phyloP scores from a whole-genome alignment of 306 rosid species.

The Cicer arietinum region DNA sequence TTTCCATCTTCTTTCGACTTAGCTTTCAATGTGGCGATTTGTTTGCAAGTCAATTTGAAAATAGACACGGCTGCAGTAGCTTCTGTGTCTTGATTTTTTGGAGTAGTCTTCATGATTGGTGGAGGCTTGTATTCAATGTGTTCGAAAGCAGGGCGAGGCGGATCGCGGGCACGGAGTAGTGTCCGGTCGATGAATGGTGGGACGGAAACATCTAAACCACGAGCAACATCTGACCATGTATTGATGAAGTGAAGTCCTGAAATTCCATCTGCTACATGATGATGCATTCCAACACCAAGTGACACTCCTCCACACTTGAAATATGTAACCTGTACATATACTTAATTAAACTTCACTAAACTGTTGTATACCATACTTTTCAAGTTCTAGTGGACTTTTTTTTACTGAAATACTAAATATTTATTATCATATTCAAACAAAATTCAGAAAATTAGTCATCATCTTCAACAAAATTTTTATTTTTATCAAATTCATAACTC shows the following conservation, averaged over 20 bases:
- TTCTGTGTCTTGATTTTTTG: conserved; percentile 42
- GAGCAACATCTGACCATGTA: conserved; percentile 91
- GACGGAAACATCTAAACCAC: conserved; percentile 71
- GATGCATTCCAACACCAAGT: conserved; percentile 92
- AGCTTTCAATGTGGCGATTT: conserved; percentile 63
- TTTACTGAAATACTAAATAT: not conserved
- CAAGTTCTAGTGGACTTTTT: too few relatives aligned
- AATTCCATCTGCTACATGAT: conserved; percentile 83
- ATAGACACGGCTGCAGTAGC: conserved; percentile 54
- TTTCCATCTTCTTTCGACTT: conserved; percentile 74
- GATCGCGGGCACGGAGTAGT: conserved; percentile 70
- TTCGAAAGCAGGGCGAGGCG: conserved; percentile 69
- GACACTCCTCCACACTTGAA: conserved; percentile 97
- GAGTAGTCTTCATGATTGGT: conserved; percentile 60
- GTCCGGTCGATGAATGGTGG: conserved; percentile 83
- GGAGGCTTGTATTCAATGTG: conserved; percentile 87
- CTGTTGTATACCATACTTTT: not conserved
- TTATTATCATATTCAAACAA: too few relatives aligned
- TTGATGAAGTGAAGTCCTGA: conserved; percentile 92
- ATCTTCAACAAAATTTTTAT: too few relatives aligned
- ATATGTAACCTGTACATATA: conserved; percentile 64
- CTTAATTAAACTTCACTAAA: not conserved
- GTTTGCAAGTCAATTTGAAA: conserved; percentile 67
- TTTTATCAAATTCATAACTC: too few relatives aligned
- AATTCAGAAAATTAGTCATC: too few relatives aligned